Evolutionary conservation across 2,329 filamentous ascomycete species (phyloP).

Genomic region (Fusarium graminum): DNA sequence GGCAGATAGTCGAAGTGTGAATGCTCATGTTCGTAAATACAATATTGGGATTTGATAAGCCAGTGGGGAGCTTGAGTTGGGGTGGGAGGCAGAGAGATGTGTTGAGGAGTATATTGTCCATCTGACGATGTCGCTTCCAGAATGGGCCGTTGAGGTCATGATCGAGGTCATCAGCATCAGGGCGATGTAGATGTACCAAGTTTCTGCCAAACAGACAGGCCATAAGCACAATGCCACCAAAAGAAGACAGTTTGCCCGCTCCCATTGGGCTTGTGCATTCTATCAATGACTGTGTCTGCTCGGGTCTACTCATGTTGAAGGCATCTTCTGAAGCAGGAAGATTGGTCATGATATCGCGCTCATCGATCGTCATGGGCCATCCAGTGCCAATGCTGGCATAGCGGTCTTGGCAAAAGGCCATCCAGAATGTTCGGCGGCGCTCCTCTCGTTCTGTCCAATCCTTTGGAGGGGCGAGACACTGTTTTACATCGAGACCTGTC

Average conservation of each 20-base stretch:
- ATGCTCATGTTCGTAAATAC: slow-evolving; percentile 98
- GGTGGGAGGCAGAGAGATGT: slow-evolving; percentile 86
- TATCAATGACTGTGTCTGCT: slow-evolving; percentile 76
- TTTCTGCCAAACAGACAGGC: slow-evolving; percentile 93
- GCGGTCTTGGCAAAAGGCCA: slow-evolving; percentile 89
- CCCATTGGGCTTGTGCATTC: slow-evolving; percentile 79
- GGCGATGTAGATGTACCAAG: slow-evolving; percentile 89
- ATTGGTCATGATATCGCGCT: slow-evolving; percentile 89
- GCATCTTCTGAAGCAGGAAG: slow-evolving; percentile 87
- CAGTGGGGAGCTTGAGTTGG: slow-evolving; percentile 81
- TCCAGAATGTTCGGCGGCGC: slow-evolving; percentile 92
- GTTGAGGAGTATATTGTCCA: slow-evolving; percentile 92
- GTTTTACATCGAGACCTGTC: slow-evolving; percentile 87
- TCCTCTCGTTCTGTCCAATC: slow-evolving; percentile 98
- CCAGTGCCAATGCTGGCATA: slow-evolving; percentile 97
- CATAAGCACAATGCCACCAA: slow-evolving; percentile 85
- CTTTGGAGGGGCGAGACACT: slow-evolving; percentile 84
- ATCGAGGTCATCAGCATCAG: slow-evolving; percentile 83
- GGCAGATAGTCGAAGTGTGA: slow-evolving; percentile 93
- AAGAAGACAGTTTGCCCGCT: slow-evolving; percentile 79
- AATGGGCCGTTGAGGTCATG: slow-evolving; percentile 92
- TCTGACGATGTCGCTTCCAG: slow-evolving; percentile 90
- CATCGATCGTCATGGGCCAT: slow-evolving; percentile 95
- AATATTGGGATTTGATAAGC: slow-evolving; percentile 82
- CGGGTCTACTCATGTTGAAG: slow-evolving; percentile 82